Base-by-base conservation (phyloP, 352 stramenopile genomes). In the Phytophthora cryptogea region DNA sequence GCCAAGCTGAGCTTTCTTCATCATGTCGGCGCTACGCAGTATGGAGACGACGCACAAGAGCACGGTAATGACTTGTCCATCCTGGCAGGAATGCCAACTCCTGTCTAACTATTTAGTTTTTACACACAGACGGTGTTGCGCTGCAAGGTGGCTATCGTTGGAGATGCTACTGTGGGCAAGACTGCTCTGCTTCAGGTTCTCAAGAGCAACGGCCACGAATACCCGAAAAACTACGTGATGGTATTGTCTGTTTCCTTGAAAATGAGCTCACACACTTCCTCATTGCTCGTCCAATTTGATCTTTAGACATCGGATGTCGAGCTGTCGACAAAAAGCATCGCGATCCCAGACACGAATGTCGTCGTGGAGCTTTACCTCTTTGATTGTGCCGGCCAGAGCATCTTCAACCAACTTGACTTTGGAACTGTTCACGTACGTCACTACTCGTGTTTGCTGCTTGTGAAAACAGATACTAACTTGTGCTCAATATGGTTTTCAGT, bases 211-310 rank as follows among this genome's bases (percentile, higher is more conserved):
- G 90, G 91, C 3, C 86, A 97, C 58, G 89, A 96, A 51, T 98
- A 97, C 60, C 92, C 91, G 0, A 98, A 98, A 67, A 98, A 97
- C 67, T 98, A 98, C 70, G 74, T 97, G 40, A 98, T 98, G 93
- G 86, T 92, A 48, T 37, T 43, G 42, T n/a, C 17, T 23, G 1
- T 14, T 13, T 64, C 54, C 6, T 36, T 3, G 8, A 14, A 8
- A 44, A 27, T 44, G 8, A 13, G n/a, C 6, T 28, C 8, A 23
- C 8, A 41, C 36, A 2, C 36, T 41, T 8, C 6, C 36, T 41
- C 36, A 41, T 41, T 11, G 10, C 10, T 11, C 16, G 33, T 20
- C 1, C 20, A 17, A 11, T n/a, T 32, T 46, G 13, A 32, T 51
- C 23, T 20, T 48, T 31, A 96, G 87, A 98, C 93, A 2, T 95